phyloP scores from a whole-genome alignment of 2,329 filamentous ascomycete species.

The Malbranchea zuffiana region DNA sequence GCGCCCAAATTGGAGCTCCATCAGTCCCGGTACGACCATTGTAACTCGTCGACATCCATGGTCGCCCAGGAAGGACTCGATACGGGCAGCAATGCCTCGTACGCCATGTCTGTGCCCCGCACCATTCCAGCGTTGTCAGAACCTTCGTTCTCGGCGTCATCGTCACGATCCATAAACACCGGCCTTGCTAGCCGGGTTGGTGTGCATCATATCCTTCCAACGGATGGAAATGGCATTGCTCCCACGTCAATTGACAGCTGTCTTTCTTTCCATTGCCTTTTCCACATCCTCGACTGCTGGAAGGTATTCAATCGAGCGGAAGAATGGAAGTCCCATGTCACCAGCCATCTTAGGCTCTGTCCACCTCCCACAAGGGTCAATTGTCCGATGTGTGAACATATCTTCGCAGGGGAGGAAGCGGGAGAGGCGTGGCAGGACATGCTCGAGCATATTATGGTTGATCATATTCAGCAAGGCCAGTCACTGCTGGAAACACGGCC shows the following conservation, averaged over 20 bases:
- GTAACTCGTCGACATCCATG: constrained; percentile 3
- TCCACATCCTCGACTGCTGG: constrained; percentile 36
- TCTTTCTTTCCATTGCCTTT: constrained; percentile 26
- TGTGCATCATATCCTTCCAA: constrained; percentile 20
- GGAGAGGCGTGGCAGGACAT: constrained; percentile 32
- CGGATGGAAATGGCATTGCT: constrained; percentile 23
- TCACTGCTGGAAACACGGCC: constrained; percentile 31
- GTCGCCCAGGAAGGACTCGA: constrained; percentile 6
- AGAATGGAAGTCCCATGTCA: constrained; percentile 35
- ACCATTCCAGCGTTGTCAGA: constrained; percentile 25
- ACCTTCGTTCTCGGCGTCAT: constrained; percentile 22
- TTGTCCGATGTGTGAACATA: constrained; percentile 34
- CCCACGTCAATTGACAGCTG: constrained; percentile 4
- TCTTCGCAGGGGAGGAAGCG: constrained; percentile 9
- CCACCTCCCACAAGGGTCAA: constrained; percentile 30
- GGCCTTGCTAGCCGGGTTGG: constrained; percentile 18
- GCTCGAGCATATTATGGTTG: constrained; percentile 33
- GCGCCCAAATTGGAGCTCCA: background rate
- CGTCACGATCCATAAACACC: constrained; percentile 25
- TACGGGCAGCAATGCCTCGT: constrained; percentile 4
- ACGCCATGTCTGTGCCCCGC: constrained; percentile 17
- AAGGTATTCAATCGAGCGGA: constrained; percentile 29
- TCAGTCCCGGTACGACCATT: background rate
- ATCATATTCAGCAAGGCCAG: constrained; percentile 33
- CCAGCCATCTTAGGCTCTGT: constrained; percentile 35